phyloP scores from a whole-genome alignment of 2,329 filamentous ascomycete genomes.

The Piedraia hortae region DNA sequence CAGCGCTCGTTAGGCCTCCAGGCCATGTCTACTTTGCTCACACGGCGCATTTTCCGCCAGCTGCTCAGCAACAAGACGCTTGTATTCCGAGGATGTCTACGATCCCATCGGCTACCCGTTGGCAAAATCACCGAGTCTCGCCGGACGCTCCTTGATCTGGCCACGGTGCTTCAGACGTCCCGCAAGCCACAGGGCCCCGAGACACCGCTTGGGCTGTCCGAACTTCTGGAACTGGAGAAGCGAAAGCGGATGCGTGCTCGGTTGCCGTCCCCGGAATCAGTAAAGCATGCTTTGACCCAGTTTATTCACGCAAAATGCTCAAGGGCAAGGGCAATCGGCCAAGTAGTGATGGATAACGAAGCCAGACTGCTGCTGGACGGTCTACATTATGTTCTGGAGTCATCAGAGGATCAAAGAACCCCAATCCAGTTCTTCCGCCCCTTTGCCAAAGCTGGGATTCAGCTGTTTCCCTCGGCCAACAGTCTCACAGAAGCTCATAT shows the following conservation, averaged over 20 bases:
- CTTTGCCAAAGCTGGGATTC: too few species aligned
- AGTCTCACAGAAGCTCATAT: too few species aligned
- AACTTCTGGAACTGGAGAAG: conserved; percentile 39
- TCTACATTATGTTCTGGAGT: conserved; percentile 34
- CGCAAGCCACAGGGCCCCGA: conserved; percentile 31
- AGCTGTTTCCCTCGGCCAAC: too few species aligned
- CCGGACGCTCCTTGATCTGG: conserved; percentile 34
- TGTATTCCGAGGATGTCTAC: conserved; percentile 18
- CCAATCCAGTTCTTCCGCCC: too few species aligned
- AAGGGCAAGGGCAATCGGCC: too few species aligned
- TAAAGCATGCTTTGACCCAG: conserved; percentile 34
- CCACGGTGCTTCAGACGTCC: conserved; percentile 28
- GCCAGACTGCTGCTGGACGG: conserved; percentile 32
- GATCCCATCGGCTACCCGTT: conserved; percentile 7
- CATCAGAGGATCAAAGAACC: too few species aligned
- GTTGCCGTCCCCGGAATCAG: conserved; percentile 32
- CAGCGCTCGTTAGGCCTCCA: too few species aligned
- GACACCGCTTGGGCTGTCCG: conserved; percentile 42
- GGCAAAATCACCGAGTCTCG: conserved; percentile 10
- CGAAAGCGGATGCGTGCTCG: conserved; percentile 35
- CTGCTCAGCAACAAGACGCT: conserved; percentile 25
- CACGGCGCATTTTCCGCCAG: conserved; percentile 30
- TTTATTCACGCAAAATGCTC: conserved; percentile 28
- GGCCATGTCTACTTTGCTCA: conserved; percentile 32
- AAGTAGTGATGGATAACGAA: conserved; percentile 36